A percentile compares a stretch with the other conserved stretches of the same genome.
Conservation (phyloP, 495 filamentous ascomycete genomes). For the Podospora appendiculata region DNA sequence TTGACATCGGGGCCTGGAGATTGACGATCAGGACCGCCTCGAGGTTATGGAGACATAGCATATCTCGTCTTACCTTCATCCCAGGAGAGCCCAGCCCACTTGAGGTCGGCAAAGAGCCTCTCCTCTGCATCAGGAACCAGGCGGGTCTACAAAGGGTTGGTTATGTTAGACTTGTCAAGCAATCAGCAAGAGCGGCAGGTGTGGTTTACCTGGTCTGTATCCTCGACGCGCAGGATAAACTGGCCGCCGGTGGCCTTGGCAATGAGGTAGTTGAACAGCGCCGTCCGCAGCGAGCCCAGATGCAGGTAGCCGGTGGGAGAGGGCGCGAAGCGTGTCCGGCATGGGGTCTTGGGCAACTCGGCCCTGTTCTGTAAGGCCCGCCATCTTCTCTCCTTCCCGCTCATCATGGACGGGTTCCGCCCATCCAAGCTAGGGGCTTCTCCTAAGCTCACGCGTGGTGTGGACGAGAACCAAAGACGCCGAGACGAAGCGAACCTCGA, state of each 20-base stretch:
- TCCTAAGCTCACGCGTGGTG: too few relatives aligned
- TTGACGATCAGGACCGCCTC: not conserved
- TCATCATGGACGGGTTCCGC: too few relatives aligned
- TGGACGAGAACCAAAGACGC: too few relatives aligned
- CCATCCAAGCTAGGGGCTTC: too few relatives aligned
- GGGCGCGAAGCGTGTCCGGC: slow-evolving; percentile 88
- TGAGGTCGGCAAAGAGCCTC: slow-evolving; percentile 65
- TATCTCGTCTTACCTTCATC: slow-evolving; percentile 64
- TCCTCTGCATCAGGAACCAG: slow-evolving; percentile 67
- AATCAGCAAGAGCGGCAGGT: too few relatives aligned
- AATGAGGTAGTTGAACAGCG: slow-evolving; percentile 84
- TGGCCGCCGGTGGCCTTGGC: slow-evolving; percentile 86
- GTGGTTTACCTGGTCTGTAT: slow-evolving; percentile 76
- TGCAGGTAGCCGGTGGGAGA: slow-evolving; percentile 93
- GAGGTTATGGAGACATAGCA: not conserved
- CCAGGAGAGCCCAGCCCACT: slow-evolving; percentile 87
- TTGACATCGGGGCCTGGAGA: slow-evolving; percentile 64
- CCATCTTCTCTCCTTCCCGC: too few relatives aligned
- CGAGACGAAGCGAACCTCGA: too few relatives aligned
- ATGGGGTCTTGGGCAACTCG: slow-evolving; percentile 53
- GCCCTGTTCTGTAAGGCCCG: too few relatives aligned
- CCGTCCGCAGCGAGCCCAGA: slow-evolving; percentile 83
- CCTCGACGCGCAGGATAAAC: slow-evolving; percentile 87
- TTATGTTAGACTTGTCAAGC: too few relatives aligned
- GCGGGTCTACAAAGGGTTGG: slow-evolving; percentile 16